Base-by-base conservation (phyloP, 2,329 filamentous ascomycete genomes). In the Pseudomassariella vexata region DNA sequence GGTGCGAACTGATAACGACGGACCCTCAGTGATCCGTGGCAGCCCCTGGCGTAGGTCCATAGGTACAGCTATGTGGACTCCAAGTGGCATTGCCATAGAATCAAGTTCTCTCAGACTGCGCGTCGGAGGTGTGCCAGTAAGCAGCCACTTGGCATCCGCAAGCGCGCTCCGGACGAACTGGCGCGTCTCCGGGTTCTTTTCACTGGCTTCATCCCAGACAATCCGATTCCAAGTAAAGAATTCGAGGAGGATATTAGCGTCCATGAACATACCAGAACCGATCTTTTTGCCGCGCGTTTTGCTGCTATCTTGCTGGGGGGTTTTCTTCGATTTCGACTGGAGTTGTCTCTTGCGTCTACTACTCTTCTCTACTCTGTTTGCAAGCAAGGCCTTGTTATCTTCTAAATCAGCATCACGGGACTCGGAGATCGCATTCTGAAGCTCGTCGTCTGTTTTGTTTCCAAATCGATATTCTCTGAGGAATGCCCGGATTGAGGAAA, bases 131-230 rank as follows among this genome's bases (percentile, higher is more conserved):
- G 64, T 68, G 2, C 59, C 64, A 0, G 63, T 66, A 2, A 68
- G 47, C 19, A 65, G 49, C 63, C 63, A 68, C 31, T 63, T 66
- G 7, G 56, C 48, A 15, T 37, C 39, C 4, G 63, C 53, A 1
- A 49, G 31, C 6, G 44, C 43, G 7, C 53, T 46, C 12, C 41
- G 39, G 15, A 66, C 42, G 39, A 66, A 65, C 6, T 52, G 41
- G 0, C 47, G 39, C 3, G 57, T 45, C 3, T 36, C 18, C 4
- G 37, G 36, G 16, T 61, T 52, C 22, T 54, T 44, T 35, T 66
- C 66, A 0, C 63, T 63, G 39, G 60, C 65, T 37, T 68, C 64
- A 35, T 68, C 64, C 40, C 59, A 59, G 8, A 68, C 49, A 9
- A 65, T 45, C 4, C 62, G 53, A 12, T 53, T 38, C 20, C 51